Evolutionary conservation across 495 filamentous ascomycete genomes (phyloP), one percentile per base, ranked within the genome.

Genomic region (Podospora comata): DNA sequence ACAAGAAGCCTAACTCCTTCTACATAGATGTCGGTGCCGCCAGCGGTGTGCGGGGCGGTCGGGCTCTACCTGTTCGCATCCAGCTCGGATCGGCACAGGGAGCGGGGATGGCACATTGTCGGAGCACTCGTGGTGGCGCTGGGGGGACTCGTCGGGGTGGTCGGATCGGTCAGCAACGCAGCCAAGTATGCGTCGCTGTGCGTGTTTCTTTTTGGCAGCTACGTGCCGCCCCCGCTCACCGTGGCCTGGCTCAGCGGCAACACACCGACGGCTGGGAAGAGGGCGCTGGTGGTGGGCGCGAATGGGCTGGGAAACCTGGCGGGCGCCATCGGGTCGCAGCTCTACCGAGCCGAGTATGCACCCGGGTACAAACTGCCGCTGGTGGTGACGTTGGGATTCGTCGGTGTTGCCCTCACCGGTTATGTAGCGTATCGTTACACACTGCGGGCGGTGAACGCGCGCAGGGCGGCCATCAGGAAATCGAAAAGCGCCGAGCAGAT

Each of bases 21-120:
- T 62, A 73, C 56, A 80, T 89, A 73, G 58, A 80, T 89, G 34
- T 80, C 82, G n/a, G 83, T 84, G 13, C 85, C 86, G 13, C 86
- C 86, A 1, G 86, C 83, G 68, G 67, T 86, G 19, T 79, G 82
- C n/a, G 78, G 85, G 62, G 83, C 84, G 1, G 65, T 78, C 20
- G 76, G 78, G 0, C 77, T 88, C 7, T 81, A 80, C 70, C 64
- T 77, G 13, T 76, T 78, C 53, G 76, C 74, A 20, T 59, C 55
- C 19, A 72, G 69, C 54, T 78, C 73, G 20, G 73, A 74, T 62
- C 70, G 71, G 19, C 70, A 68, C 19, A 73, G 70, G 26, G 76
- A 75, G 66, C 79, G 86, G 48, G 78, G 86, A 16, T 74, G 76
- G 60, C 85, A 83, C 65, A 84, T 89, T 65, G 70, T 87, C 15